Evolutionary conservation across 306 rosid genomes (phyloP), one percentile per base, ranked within the genome.

Genomic region (Rosa lucieae): DNA sequence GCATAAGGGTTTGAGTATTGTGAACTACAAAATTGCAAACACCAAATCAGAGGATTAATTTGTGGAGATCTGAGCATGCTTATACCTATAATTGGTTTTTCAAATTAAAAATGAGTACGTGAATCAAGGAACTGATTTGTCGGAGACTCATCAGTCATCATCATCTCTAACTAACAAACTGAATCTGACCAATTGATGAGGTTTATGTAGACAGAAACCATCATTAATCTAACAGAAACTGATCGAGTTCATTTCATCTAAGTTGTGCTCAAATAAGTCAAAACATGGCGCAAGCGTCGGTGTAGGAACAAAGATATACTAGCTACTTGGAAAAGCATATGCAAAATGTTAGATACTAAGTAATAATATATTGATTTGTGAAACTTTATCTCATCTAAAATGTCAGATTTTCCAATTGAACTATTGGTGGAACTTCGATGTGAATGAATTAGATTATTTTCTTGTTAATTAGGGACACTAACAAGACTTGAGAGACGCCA

Each of bases 81-180:
- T 46, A 14, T 20, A 21, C 10, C 32, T 58, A 32, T 59, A 20
- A 39, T 74, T 17, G 72, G 7, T 9, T 14, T 9, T 67, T 40
- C 26, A 7, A 18, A 67, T 20, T 67, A n/a, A n/a, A 23, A 68
- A 69, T 29, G 20, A 65, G 73, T 26, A 26, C 29, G 29, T 65
- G 42, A 85, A 80, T 84, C 76, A 79, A 76, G 81, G 74, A 67
- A 56, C 51, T 20, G 67, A 77, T 68, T 75, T 82, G 86, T 84
- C 80, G 86, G 84, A 75, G 73, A 62, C 71, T 67, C 75, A 44
- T 44, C 47, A 8, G 47, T 44, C 47, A 67, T 81, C 67, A 84
- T 67, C 43, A 53, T 32, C 35, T 56, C 78, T 80, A 83, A 80
- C 81, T 67, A 74, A 20, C 43, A 23, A 77, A 10, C 46, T 77